A percentile compares a stretch with the other conserved stretches of the same genome.
Evolutionary conservation across 345 rosid genomes (phyloP).

Genomic region (Cardamine occulta): DNA sequence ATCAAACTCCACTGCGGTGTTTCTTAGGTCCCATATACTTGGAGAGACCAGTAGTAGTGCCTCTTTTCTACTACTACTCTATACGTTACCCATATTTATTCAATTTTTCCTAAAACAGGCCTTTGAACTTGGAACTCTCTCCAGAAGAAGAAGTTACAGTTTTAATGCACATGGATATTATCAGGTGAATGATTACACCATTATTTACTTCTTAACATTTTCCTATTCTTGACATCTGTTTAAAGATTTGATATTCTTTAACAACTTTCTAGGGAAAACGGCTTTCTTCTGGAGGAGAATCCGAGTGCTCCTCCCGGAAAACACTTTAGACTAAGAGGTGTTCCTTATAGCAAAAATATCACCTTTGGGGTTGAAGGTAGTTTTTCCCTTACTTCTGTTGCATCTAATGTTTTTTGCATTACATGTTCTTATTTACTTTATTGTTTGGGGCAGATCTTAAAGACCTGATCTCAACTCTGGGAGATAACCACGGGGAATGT

Average conservation of each 20-base stretch:
- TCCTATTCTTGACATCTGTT: background rate
- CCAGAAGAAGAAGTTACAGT: conserved; percentile 90
- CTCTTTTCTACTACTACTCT: conserved; percentile 24
- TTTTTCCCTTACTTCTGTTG: background rate
- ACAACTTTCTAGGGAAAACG: conserved; percentile 67
- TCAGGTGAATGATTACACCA: conserved; percentile 61
- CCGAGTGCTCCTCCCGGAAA: conserved; percentile 70
- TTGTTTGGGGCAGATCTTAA: conserved; percentile 68
- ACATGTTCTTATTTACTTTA: conserved; percentile 6
- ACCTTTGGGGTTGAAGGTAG: conserved; percentile 95
- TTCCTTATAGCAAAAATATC: conserved; percentile 93
- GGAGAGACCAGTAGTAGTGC: background rate
- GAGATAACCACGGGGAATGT: conserved; percentile 84
- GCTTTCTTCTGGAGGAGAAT: conserved; percentile 89
- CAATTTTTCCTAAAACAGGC: conserved; percentile 47
- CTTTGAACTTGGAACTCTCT: conserved; percentile 85
- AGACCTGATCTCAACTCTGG: conserved; percentile 83
- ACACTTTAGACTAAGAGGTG: conserved; percentile 71
- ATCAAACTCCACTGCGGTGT: background rate
- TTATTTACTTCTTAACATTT: conserved; percentile 14
- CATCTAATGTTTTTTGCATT: background rate
- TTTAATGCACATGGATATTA: conserved; percentile 82
- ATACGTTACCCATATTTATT: background rate
- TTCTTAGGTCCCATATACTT: conserved; percentile 2
- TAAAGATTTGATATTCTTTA: background rate